Conservation (phyloP, 1,284 basidiomycete genomes). For the Testicularia cyperi region DNA sequence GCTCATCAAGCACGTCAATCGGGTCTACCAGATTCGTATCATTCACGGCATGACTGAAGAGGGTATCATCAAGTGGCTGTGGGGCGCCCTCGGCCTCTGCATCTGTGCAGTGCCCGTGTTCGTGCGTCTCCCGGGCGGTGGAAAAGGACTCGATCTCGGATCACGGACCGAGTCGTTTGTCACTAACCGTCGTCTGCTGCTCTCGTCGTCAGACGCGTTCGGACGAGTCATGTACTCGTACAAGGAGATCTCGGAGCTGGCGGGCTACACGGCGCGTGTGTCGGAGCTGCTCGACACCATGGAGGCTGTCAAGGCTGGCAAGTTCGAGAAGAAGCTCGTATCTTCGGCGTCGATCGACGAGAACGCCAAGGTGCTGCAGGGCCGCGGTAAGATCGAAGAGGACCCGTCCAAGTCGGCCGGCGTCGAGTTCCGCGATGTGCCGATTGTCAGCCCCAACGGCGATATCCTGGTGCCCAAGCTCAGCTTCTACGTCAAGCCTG, state of each 20-base stretch:
- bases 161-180: constrained; percentile 68
- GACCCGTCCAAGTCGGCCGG: constrained; percentile 62
- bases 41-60: constrained; percentile 81
- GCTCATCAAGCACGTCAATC: constrained; percentile 83
- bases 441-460: constrained; percentile 93
- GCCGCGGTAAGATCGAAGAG: constrained; percentile 70
- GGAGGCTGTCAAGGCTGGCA: constrained; percentile 79
- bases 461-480: constrained; percentile 77
- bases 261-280: constrained; percentile 91
- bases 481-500: constrained; percentile 84
- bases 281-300: constrained; percentile 87
- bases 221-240: constrained; percentile 86
- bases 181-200: constrained; percentile 83
- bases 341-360: constrained; percentile 71
- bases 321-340: constrained; percentile 84
- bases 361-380: constrained; percentile 76
- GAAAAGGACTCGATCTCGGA: constrained; percentile 50
- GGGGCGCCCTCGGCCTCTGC: constrained; percentile 89
- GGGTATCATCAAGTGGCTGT: constrained; percentile 91
- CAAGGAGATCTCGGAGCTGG: constrained; percentile 86
- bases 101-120: constrained; percentile 95
- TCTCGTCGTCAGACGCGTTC: constrained; percentile 68
- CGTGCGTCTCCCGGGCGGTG: constrained; percentile 74
- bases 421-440: constrained; percentile 88
- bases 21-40: constrained; percentile 77